Evolutionary conservation across 2,329 filamentous ascomycete genomes (phyloP).

Genomic region (Beauveria scarabaeidicola): DNA sequence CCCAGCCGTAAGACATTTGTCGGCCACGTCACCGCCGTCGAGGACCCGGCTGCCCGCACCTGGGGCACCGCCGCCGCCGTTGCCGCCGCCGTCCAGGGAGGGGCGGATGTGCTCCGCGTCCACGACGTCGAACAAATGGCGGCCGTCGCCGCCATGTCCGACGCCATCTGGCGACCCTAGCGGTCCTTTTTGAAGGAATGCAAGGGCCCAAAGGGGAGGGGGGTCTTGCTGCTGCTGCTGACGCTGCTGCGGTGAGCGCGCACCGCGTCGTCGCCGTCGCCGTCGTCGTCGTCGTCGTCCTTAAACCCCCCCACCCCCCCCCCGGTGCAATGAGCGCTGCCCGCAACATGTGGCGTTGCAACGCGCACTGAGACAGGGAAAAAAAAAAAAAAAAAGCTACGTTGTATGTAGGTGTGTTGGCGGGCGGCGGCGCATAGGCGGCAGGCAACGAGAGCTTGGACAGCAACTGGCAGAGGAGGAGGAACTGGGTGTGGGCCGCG

Average conservation of each 20-base stretch:
- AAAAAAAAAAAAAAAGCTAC: too few relatives aligned
- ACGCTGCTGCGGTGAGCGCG: neutral
- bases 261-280: neutral
- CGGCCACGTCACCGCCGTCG: conserved; percentile 69
- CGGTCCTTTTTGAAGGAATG: neutral
- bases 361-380: too few relatives aligned
- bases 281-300: too few relatives aligned
- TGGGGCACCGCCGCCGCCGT: conserved; percentile 89
- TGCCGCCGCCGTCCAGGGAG: conserved; percentile 73
- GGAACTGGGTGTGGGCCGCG: neutral
- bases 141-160: conserved; percentile 75
- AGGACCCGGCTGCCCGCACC: conserved; percentile 58
- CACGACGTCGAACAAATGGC: conserved; percentile 86
- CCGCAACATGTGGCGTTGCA: neutral
- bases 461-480: too few relatives aligned
- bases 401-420: too few relatives aligned
- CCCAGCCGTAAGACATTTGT: conserved; percentile 86
- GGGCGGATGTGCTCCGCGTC: conserved; percentile 85
- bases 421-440: too few relatives aligned
- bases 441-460: too few relatives aligned
- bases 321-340: neutral
- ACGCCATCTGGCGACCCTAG: conserved; percentile 72
- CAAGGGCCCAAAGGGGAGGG: neutral
- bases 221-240: neutral
- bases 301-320: too few relatives aligned